Evolutionary conservation across 257 asterid species (phyloP), one percentile per base, ranked within the genome.

Genomic region (Ocimum tenuiflorum): DNA sequence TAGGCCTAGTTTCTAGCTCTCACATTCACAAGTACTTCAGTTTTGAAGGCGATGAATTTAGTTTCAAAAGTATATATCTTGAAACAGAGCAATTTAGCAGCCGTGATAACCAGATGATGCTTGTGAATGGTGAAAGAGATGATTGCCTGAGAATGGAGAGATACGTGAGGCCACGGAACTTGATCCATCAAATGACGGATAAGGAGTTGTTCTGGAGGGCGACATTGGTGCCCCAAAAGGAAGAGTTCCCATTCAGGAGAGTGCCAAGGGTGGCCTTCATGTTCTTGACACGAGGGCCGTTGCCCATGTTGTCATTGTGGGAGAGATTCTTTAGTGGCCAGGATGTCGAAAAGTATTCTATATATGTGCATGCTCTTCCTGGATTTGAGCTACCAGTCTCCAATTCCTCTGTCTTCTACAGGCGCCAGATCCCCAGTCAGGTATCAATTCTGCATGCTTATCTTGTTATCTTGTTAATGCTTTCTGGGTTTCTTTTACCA

Each of bases 151-250:
- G 91, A 70, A 73, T 84, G 80, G 78, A 71, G 68, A 79, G 82
- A 69, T 87, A 89, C 56, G 33, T 74, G 6, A 52, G 81, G 73
- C 95, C 80, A 3, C 65, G 49, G 43, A 83, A 75, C 58, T 75
- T 86, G 80, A 77, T 38, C 71, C 97, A 94, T 51, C 71, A 73
- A 13, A 80, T 94, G 96, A 75, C 77, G 3, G 99, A 94, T 71
- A 87, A 77, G 3, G 96, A 94, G 80, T 66, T 94, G 81, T 80
- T 90, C 52, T 94, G 99, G 99, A 86, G 99, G 81, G 96, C 97
- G 22, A 84, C 99, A 11, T 50, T 94, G 70, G 95, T 90, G 63
- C 96, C 99, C 29, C 72, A 79, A 35, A 88, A 84, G 77, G 77
- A 74, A 43, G 95, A 84, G 67, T 94, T 73, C 41, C 99, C 99